A percentile compares a stretch with the other conserved stretches of the same genome.
phyloP scores from a whole-genome alignment of 2,329 filamentous ascomycete genomes.

The Pleomassaria siparia region DNA sequence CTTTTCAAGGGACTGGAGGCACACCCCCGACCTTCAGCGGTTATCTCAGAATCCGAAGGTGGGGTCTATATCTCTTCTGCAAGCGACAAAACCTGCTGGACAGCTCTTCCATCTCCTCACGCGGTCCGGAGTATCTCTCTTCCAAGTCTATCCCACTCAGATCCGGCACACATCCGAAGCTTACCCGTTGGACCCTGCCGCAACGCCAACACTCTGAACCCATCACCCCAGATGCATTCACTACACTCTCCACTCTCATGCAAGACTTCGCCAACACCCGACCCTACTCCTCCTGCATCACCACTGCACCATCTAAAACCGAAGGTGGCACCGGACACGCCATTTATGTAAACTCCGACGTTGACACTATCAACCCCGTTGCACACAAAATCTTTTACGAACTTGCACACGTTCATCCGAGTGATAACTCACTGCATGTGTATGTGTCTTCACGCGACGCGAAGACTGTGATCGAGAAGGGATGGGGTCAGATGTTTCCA shows the following conservation, averaged over 20 bases:
- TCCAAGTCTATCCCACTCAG: conserved; percentile 22
- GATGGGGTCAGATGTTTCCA: conserved; percentile 72
- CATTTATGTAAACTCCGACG: conserved; percentile 29
- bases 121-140: conserved; percentile 27
- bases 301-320: conserved; percentile 25
- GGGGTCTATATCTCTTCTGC: conserved; percentile 32
- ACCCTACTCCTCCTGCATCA: conserved; percentile 23
- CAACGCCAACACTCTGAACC: conserved; percentile 27
- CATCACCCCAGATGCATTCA: conserved; percentile 23
- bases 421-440: conserved; percentile 75
- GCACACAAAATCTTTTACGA: conserved; percentile 37
- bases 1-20: conserved; percentile 29
- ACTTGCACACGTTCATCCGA: conserved; percentile 68
- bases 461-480: conserved; percentile 67
- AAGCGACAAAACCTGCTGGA: conserved; percentile 27
- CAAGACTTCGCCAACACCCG: conserved; percentile 18
- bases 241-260: conserved; percentile 24
- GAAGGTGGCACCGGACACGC: conserved; percentile 36
- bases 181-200: conserved; percentile 32
- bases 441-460: conserved; percentile 78
- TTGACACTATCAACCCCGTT: conserved; percentile 27
- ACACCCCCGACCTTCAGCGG: conserved; percentile 33
- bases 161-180: conserved; percentile 18
- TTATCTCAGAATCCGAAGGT: conserved; percentile 31
- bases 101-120: conserved; percentile 23